These are phyloP conservation scores for Aethionema arabicum DNA, from an alignment of 345 rosid genomes.

Conservation along the genomic window DNA sequence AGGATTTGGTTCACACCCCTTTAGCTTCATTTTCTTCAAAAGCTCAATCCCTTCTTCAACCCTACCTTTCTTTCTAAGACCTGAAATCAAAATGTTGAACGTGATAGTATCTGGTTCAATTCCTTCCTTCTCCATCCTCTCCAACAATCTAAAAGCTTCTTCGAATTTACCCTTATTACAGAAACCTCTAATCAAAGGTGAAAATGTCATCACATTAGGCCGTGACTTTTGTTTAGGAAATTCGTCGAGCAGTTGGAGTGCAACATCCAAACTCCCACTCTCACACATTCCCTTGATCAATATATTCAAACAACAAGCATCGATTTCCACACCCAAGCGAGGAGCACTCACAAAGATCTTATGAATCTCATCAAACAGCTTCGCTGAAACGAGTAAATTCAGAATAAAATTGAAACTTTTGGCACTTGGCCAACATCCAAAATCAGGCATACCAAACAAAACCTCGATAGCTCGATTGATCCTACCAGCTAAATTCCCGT, in stretches of 20 bases:
- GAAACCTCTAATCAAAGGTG: constrained; percentile 67
- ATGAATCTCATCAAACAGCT: constrained; percentile 56
- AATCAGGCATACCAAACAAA: constrained; percentile 65
- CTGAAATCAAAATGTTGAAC: constrained; percentile 83
- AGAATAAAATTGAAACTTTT: constrained; percentile 72
- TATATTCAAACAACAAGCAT: constrained; percentile 81
- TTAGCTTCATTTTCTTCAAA: constrained; percentile 57
- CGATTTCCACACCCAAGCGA: constrained; percentile 68
- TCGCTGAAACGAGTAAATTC: constrained; percentile 69
- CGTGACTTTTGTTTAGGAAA: constrained; percentile 72
- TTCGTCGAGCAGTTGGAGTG: constrained; percentile 84
- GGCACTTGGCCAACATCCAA: constrained; percentile 66
- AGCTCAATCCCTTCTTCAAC: constrained; percentile 63
- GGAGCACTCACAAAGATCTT: constrained; percentile 63
- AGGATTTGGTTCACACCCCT: constrained; percentile 68
- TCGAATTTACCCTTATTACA: constrained; percentile 59
- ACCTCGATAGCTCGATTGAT: constrained; percentile 61
- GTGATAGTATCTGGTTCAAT: constrained; percentile 67
- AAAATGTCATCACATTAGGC: constrained; percentile 75
- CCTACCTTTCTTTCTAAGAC: constrained; percentile 72
- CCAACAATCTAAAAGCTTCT: constrained; percentile 60
- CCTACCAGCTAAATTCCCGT: constrained; percentile 65
- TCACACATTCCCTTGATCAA: constrained; percentile 73
- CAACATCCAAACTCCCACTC: constrained; percentile 62
- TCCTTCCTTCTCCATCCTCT: constrained; percentile 70